Evolutionary conservation across 1,139 yeast species (phyloP), one percentile per base, ranked within the genome.

Genomic region (Magnusiomyces suaveolens): DNA sequence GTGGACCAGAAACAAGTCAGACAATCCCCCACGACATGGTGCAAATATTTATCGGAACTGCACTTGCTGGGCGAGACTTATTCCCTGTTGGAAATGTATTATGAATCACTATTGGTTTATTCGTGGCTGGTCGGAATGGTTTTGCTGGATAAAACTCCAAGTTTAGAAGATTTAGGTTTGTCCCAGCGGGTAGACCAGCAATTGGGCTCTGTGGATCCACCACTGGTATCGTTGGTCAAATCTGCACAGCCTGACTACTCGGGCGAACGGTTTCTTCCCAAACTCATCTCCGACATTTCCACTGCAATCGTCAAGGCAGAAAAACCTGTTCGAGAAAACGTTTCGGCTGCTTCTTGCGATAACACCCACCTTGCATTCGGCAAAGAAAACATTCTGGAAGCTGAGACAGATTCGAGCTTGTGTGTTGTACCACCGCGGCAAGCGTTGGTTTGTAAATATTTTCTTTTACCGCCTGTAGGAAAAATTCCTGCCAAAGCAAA

Each of bases 1-100:
- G 44, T 54, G 39, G 41, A 43, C 20, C 43, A 21, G 14, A 12
- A 49, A 1, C 36, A 52, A 46, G 52, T 50, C 32, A 44, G 51
- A 21, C 46, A 48, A 20, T 52, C 57, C 36, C 52, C 62, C 4
- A 48, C 57, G 3, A 59, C 64, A 25, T 64, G 68, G 64, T 56
- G 64, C 18, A 57, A 62, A 39, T 63, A 61, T 44, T 54, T 67
- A 21, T 60, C 65, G 8, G 59, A 67, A 6, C 60, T 60, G 39
- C 68, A 66, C 53, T 58, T 68, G 3, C 55, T 66, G 51, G 71
- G 70, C 2, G 65, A 66, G 51, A 48, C 51, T 1, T 53, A 53
- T 51, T 53, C 52, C 10, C 36, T 46, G n/a, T 41, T 55, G 23
- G 56, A 54, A 8, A 54, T 53, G 51, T 60, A 54, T 36, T 54